Evolutionary conservation across 208 protist genomes (phyloP), one percentile per base, ranked within the genome.

Genomic region (Wallacemonas sp.): DNA sequence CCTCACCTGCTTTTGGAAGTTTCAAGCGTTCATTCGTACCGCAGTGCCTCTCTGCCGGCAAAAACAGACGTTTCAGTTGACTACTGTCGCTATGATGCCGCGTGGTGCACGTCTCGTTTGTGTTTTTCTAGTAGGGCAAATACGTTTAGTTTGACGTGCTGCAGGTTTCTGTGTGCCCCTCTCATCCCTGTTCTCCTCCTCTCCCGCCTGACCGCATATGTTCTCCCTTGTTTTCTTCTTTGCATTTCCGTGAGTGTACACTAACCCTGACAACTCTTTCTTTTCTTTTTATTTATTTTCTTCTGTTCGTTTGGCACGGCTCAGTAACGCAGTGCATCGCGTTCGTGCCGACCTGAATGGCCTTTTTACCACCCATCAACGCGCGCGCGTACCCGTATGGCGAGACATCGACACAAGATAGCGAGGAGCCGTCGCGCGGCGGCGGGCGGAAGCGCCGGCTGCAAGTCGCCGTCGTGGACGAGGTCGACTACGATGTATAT

Each of bases 401-500:
- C 20, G 31, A 33, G n/a, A 11, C 31, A 3, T 20, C 26, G 3
- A 10, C 32, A 29, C 26, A 41, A 26, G 31, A 59, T 25, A 41
- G 52, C 31, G 11, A 3, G n/a, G 52, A 33, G 14, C 31, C 10
- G 4, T 41, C 52, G 3, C 52, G 32, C 26, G 52, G 31, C 5
- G 31, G 10, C 18, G 52, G n/a, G 7, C 25, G 52, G 18, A 59
- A 59, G 22, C 52, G 52, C 5, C 52, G 31, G 16, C n/a, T 59
- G 14, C 52, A 59, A 29, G 20, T 59, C 5, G 29, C n/a, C 3
- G 29, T 41, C 18, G 52, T 59, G 31, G 42, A 36, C 1, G 63
- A 52, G 7, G 45, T 54, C 8, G 41, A 65, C 28, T 49, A 41
- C 39, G 49, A 54, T 57, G 57, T 69, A 26, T 45, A 64, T 39